Base-by-base conservation (phyloP, 2,329 filamentous ascomycete species). In the Colletotrichum eleusines region DNA sequence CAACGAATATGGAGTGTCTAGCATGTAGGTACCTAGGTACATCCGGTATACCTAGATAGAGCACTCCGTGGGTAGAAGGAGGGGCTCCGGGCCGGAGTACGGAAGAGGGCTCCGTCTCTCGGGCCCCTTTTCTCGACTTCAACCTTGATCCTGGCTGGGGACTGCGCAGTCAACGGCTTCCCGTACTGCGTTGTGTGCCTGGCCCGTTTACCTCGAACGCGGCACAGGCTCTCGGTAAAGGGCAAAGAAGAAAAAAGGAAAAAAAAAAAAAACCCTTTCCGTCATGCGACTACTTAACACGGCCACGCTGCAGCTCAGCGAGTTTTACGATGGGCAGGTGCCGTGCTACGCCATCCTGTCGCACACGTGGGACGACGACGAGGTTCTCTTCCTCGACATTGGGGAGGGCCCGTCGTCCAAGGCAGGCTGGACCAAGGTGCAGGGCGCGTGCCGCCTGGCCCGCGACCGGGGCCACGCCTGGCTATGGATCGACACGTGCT, bases 401-500 rank as follows among this genome's bases (percentile, higher is more conserved):
- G 63, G 38, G 12, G 23, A 31, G 0, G 16, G 3, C 2, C 31
- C 65, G 3, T 40, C 57, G 3, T 3, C 1, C 0, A 67, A 55
- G 28, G 46, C 33, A 0, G 77, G 74, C 31, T 75, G 73, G 54
- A 14, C 26, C n/a, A 78, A 78, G 40, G 70, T 78, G 6, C 54
- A 55, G 14, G 67, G 63, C 11, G 74, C 72, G 31, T 69, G 60
- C 3, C 50, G 35, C 1, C 23, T 54, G 14, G 76, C 78, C 2
- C 28, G 51, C 8, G 63, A 72, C 4, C 76, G 77, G 44, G 74
- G 74, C n/a, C 63, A 76, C 14, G 73, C 44, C 14, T 81, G 79
- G 70, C 66, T 78, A 35, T 82, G 81, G 80, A 75, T 81, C 23
- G 81, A 82, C 68, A 81, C 76, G 2, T 80, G 80, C 74, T 80